Conservation (phyloP, 495 filamentous ascomycete genomes). For the Penicillium paxilli region DNA sequence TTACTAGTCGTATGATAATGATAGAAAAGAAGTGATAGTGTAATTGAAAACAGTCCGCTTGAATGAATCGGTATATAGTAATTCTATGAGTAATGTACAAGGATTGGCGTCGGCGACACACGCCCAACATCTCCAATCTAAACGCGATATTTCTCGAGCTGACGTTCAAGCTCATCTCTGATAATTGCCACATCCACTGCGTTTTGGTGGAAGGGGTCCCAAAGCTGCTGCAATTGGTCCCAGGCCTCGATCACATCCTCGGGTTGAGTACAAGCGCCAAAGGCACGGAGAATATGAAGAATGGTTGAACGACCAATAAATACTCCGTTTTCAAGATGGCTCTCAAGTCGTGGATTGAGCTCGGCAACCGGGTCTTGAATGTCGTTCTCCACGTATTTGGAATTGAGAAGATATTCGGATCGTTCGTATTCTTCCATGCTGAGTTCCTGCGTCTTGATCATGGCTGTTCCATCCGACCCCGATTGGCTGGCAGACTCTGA, state of each 20-base stretch:
- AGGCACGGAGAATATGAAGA: slow-evolving; percentile 41
- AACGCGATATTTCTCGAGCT: background rate
- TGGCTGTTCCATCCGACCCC: background rate
- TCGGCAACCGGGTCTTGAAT: slow-evolving; percentile 18
- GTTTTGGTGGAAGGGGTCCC: slow-evolving; percentile 41
- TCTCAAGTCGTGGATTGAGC: slow-evolving; percentile 17
- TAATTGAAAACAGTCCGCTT: slow-evolving; percentile 9
- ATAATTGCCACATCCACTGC: slow-evolving; percentile 36
- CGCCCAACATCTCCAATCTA: background rate
- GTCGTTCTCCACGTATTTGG: slow-evolving; percentile 18
- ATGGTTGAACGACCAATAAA: slow-evolving; percentile 46
- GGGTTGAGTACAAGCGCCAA: slow-evolving; percentile 40
- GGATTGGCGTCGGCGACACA: background rate
- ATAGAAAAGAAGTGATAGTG: background rate
- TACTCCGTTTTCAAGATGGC: slow-evolving; percentile 42
- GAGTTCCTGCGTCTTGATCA: background rate
- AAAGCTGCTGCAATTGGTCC: slow-evolving; percentile 43
- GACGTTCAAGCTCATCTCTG: slow-evolving; percentile 37
- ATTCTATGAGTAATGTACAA: slow-evolving; percentile 20
- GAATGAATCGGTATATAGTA: slow-evolving; percentile 29
- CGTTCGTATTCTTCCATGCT: background rate
- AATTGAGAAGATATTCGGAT: background rate
- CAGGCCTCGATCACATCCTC: slow-evolving; percentile 42
- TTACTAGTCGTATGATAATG: background rate
- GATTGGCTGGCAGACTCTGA: background rate